Evolutionary conservation across 805 yeast species (phyloP).

Genomic region (Kluyveromyces dobzhanskii): DNA sequence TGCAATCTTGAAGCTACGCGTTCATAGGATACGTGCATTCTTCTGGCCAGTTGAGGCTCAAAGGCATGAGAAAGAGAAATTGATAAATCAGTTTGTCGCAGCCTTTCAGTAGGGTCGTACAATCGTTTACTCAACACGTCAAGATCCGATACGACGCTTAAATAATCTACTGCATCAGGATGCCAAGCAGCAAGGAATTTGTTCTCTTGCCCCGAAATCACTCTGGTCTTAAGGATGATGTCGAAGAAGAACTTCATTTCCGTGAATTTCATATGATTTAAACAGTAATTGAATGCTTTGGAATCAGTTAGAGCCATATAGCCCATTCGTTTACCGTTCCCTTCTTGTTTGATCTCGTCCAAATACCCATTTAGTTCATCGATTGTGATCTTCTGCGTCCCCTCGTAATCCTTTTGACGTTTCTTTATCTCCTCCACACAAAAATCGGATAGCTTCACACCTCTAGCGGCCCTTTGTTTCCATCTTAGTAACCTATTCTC

Average conservation of each 20-base stretch:
- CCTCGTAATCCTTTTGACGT: slow-evolving; percentile 37
- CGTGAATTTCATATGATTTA: slow-evolving; percentile 45
- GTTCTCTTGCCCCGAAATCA: slow-evolving; percentile 56
- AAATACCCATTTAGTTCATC: slow-evolving; percentile 42
- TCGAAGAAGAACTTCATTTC: slow-evolving; percentile 60
- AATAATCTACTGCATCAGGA: slow-evolving; percentile 63
- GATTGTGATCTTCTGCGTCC: slow-evolving; percentile 33
- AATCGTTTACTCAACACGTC: slow-evolving; percentile 52
- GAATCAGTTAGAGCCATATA: slow-evolving; percentile 16
- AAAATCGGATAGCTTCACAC: slow-evolving; percentile 40
- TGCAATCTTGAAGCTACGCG: slow-evolving; percentile 40
- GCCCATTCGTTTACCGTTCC: slow-evolving; percentile 14
- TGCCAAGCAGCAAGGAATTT: slow-evolving; percentile 59
- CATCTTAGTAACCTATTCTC: slow-evolving; percentile 40
- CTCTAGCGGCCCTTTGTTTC: slow-evolving; percentile 39
- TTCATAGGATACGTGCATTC: slow-evolving; percentile 41
- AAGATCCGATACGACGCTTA: slow-evolving; percentile 57
- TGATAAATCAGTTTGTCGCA: slow-evolving; percentile 33
- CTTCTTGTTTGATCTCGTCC: slow-evolving; percentile 34
- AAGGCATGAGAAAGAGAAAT: slow-evolving; percentile 39
- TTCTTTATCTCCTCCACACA: slow-evolving; percentile 40
- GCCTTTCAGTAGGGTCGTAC: slow-evolving; percentile 38
- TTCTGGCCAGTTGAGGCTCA: slow-evolving; percentile 67
- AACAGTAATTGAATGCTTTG: slow-evolving; percentile 39
- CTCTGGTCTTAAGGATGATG: slow-evolving; percentile 50